Conservation (phyloP, 495 filamentous ascomycete genomes). For the Aspergillus wentii region DNA sequence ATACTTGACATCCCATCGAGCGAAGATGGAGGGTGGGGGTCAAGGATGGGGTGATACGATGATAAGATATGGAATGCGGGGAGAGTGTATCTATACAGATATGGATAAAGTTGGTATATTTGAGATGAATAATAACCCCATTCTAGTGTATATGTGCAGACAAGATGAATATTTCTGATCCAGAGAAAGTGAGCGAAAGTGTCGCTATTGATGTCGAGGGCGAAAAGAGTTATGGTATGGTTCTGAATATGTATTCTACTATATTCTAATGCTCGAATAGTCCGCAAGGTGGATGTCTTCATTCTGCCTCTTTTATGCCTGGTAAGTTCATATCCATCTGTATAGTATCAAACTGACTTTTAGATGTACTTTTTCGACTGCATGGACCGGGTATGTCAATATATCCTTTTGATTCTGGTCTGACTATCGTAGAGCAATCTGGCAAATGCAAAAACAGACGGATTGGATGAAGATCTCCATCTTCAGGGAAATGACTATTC, state of each 20-base stretch:
- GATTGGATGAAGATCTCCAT: conserved; percentile 42
- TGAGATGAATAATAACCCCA: no score
- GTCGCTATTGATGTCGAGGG: conserved; percentile 14
- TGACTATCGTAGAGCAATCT: conserved; percentile 35
- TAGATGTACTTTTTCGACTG: conserved; percentile 58
- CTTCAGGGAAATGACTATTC: conserved; percentile 62
- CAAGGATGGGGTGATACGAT: conserved; percentile 15
- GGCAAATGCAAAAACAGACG: conserved; percentile 64
- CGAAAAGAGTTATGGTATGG: conserved; percentile 17
- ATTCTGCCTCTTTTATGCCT: conserved; percentile 28
- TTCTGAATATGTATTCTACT: not conserved
- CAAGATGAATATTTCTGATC: no score
- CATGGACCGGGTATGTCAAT: conserved; percentile 53
- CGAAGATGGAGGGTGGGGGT: conserved; percentile 12
- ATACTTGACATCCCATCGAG: no score
- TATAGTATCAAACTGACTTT: not conserved
- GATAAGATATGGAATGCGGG: conserved; percentile 3
- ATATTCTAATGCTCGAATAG: not conserved
- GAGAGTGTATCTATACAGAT: no score
- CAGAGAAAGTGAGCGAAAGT: conserved; percentile 11
- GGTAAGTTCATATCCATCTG: conserved; percentile 23
- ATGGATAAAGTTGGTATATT: no score
- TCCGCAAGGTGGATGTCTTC: conserved; percentile 25
- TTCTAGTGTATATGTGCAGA: no score
- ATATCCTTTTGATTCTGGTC: not conserved